These are phyloP conservation scores for Bisporella sp. DNA, from an alignment of 2,329 filamentous ascomycete genomes.

Conservation along the genomic window DNA sequence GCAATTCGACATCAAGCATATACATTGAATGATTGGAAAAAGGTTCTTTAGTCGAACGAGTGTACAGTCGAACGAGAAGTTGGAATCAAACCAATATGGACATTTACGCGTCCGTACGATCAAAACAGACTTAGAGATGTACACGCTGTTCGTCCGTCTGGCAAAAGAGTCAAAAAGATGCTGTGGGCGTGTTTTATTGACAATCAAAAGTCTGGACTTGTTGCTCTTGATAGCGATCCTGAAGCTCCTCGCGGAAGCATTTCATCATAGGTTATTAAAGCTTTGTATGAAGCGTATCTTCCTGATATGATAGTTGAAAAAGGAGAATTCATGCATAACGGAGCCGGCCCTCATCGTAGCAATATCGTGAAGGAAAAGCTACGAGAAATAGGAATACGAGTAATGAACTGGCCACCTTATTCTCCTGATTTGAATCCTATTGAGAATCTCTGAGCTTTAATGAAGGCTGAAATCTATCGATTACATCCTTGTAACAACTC, in stretches of 20 bases:
- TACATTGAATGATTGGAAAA: constrained; percentile 1
- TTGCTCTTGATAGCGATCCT: neutral
- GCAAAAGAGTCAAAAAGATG: neutral
- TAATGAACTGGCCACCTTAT: no score
- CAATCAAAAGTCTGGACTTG: neutral
- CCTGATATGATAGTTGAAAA: neutral
- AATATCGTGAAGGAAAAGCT: no score
- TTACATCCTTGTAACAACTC: no score
- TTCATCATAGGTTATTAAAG: neutral
- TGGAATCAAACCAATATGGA: neutral
- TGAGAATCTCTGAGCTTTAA: no score
- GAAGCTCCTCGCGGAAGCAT: neutral
- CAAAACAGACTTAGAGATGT: neutral
- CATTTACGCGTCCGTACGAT: neutral
- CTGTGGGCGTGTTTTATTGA: neutral
- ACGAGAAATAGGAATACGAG: no score
- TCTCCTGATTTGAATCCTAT: no score
- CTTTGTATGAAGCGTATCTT: neutral
- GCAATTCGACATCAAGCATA: constrained; percentile 2
- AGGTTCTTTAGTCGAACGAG: constrained; percentile 3
- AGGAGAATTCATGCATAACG: neutral
- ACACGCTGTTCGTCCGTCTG: neutral
- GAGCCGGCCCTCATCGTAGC: no score
- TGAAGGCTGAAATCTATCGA: no score
- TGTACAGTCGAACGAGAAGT: constrained; percentile 3